phyloP scores from a whole-genome alignment of 2,329 filamentous ascomycete species.

The Calonectria fujianensis region DNA sequence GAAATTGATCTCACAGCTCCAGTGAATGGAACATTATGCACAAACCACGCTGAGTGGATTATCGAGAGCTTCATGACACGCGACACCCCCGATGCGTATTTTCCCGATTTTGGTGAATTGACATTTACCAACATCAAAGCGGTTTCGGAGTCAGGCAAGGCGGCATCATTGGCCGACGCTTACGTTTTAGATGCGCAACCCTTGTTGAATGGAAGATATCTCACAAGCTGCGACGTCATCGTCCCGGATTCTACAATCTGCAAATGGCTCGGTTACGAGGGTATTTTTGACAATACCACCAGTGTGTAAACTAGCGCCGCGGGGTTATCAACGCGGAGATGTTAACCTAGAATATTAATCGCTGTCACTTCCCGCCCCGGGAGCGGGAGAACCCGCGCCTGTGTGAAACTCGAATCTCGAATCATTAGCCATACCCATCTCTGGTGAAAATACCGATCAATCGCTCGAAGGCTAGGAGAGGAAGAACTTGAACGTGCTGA shows the following conservation, averaged over 20 bases:
- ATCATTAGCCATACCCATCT: no score
- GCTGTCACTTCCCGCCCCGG: no score
- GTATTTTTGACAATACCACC: conserved; percentile 25
- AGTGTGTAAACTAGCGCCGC: not conserved
- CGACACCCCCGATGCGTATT: conserved; percentile 1
- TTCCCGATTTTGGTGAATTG: conserved; percentile 32
- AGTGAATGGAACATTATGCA: conserved; percentile 31
- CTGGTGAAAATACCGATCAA: no score
- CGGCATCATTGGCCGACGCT: conserved; percentile 28
- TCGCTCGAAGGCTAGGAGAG: no score
- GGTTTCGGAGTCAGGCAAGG: conserved; percentile 22
- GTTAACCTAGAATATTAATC: no score
- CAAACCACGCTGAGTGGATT: conserved; percentile 39
- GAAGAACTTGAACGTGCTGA: no score
- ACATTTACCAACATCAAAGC: conserved; percentile 36
- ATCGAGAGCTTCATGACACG: conserved; percentile 36
- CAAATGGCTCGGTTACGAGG: conserved; percentile 36
- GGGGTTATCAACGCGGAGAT: no score
- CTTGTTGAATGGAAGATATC: not conserved
- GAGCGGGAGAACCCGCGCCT: no score
- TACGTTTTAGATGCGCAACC: conserved; percentile 24
- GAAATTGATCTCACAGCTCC: conserved; percentile 22
- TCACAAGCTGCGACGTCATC: conserved; percentile 24
- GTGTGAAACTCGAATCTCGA: no score
- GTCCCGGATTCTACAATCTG: conserved; percentile 29